Evolutionary conservation across 1,284 basidiomycete genomes (phyloP), one percentile per base, ranked within the genome.

Genomic region (Irpex sp.): DNA sequence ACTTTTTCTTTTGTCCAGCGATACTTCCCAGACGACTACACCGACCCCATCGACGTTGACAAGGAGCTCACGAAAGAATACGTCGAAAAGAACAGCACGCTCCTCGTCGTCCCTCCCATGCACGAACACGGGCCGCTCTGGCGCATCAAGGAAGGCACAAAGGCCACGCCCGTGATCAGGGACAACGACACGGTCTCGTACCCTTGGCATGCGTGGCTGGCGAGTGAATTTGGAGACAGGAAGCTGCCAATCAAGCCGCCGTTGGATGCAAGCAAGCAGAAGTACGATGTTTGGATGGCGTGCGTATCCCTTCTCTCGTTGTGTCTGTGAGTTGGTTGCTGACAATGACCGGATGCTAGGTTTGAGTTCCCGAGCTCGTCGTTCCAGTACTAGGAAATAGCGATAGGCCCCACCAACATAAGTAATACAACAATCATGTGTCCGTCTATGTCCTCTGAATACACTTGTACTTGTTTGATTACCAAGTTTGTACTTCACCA

Each of bases 101-200:
- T 65, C 26, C 54, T 74, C 39, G 66, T 69, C 8, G 68, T 71
- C 9, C 70, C 71, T 7, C 64, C 65, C 51, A 62, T 73, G 62
- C 59, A 63, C 58, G 74, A 75, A 64, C 74, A 74, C 59, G 73
- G 74, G 4, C 71, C 74, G 35, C 70, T 74, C 11, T 75, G 74
- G 72, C 69, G 65, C 49, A 67, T 68, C 13, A 50, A 50, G 49
- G 13, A 19, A 50, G 46, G 63, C 49, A 53, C 49, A 6, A 66
- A 67, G 21, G 69, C 65, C 39, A 62, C 57, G n/a, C 73, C 74
- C 3, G 46, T 61, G 57, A 55, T 74, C 3, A 67, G 70, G 17
- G 46, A 61, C 26, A 74, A 75, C 51, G 73, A 68, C 57, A 70
- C 71, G 5, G 69, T 68, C 13, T 69, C 72, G 62, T 75, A 75